Evolutionary conservation across 108 stramenopile species (phyloP).

Genomic region (Nitzschia inconspicua): DNA sequence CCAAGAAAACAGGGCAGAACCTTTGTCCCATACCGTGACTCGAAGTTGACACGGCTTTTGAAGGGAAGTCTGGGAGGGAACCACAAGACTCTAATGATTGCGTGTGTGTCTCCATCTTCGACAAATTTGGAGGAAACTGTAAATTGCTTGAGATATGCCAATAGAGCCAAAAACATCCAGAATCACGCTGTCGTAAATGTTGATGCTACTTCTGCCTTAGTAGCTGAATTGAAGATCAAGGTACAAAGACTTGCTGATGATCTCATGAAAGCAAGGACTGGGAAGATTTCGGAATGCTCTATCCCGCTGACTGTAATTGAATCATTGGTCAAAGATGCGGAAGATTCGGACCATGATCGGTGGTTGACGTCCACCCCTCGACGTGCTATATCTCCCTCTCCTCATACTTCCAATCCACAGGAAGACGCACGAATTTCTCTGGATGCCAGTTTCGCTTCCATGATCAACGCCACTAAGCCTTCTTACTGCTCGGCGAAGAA

Average conservation of each 20-base stretch:
- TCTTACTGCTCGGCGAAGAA: constrained; percentile 3
- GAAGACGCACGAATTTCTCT: background rate
- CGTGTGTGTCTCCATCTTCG: constrained; percentile 83
- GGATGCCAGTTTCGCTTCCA: background rate
- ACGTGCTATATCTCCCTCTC: background rate
- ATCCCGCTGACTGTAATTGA: constrained; percentile 41
- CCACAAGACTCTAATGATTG: constrained; percentile 97
- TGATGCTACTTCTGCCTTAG: constrained; percentile 55
- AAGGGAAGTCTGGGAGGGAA: constrained; percentile 94
- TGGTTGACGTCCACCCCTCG: background rate
- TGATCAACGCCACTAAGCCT: background rate
- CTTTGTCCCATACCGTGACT: constrained; percentile 96
- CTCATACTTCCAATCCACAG: background rate
- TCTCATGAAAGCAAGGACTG: constrained; percentile 45
- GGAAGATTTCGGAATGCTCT: constrained; percentile 23
- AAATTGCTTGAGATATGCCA: constrained; percentile 95
- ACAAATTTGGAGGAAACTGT: constrained; percentile 88
- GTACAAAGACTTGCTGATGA: constrained; percentile 53
- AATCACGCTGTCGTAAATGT: constrained; percentile 73
- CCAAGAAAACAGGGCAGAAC: constrained; percentile 59
- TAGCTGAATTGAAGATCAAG: constrained; percentile 39
- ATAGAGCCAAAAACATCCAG: constrained; percentile 97
- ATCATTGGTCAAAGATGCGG: constrained; percentile 27
- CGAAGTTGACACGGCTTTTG: constrained; percentile 88
- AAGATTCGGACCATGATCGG: background rate